phyloP scores from a whole-genome alignment of 108 stramenopile genomes.

The Cyclotella cryptica region DNA sequence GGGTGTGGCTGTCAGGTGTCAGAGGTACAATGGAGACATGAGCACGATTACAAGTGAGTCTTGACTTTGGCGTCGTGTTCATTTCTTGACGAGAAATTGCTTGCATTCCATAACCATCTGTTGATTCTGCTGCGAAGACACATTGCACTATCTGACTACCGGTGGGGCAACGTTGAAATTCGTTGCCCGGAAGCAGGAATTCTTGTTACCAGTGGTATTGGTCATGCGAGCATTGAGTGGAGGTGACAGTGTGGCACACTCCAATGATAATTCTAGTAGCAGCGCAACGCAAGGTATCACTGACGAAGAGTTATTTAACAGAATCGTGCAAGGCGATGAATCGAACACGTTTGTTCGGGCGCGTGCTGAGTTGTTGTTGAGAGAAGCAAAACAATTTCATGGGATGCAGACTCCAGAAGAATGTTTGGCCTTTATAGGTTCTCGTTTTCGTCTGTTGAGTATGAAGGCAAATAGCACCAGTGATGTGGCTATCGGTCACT shows the following conservation, averaged over 20 bases:
- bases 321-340: slow-evolving; percentile 88
- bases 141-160: slow-evolving; percentile 94
- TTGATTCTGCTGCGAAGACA: slow-evolving; percentile 30
- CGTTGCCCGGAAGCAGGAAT: slow-evolving; percentile 92
- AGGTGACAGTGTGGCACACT: slow-evolving; percentile 23
- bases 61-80: neutral
- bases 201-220: slow-evolving; percentile 92
- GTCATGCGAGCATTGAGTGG: slow-evolving; percentile 89
- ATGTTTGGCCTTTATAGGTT: slow-evolving; percentile 91
- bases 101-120: too few relatives aligned
- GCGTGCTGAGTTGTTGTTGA: slow-evolving; percentile 91
- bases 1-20: slow-evolving; percentile 87
- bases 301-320: slow-evolving; percentile 90
- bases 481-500: slow-evolving; percentile 91
- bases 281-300: slow-evolving; percentile 64
- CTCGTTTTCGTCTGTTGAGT: slow-evolving; percentile 88
- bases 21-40: slow-evolving; percentile 86
- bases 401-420: slow-evolving; percentile 89
- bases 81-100: neutral
- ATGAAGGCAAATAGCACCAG: slow-evolving; percentile 67
- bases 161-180: slow-evolving; percentile 96
- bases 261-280: slow-evolving; percentile 12
- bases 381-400: slow-evolving; percentile 84
- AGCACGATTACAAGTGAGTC: slow-evolving; percentile 83
- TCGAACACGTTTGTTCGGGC: slow-evolving; percentile 92